Evolutionary conservation across 306 rosid species (phyloP).

Genomic region (Vigna unguiculata): DNA sequence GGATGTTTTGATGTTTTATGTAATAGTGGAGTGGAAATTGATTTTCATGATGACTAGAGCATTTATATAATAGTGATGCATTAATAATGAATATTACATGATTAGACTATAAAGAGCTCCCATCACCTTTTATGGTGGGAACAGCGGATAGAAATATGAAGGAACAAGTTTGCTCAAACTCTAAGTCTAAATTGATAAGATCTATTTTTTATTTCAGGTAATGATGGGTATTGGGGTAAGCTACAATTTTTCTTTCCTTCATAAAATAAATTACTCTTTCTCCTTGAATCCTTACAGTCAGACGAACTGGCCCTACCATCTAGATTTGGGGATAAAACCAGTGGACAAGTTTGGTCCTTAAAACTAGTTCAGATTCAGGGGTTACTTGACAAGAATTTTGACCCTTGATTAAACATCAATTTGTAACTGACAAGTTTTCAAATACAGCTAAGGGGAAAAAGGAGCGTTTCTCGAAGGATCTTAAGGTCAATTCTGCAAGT

Average conservation of each 20-base stretch:
- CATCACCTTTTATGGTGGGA: too few species aligned
- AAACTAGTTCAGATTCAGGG: not conserved
- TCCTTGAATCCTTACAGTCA: not conserved
- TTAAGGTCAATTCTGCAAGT: not conserved
- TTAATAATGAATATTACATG: too few species aligned
- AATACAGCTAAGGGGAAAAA: not conserved
- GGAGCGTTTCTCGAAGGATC: not conserved
- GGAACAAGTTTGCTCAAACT: too few species aligned
- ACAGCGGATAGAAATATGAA: too few species aligned
- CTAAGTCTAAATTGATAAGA: too few species aligned
- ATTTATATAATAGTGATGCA: not conserved
- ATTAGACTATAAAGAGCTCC: too few species aligned
- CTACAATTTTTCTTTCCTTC: not conserved
- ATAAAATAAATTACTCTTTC: not conserved
- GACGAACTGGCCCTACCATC: not conserved
- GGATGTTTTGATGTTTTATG: constrained; percentile 16
- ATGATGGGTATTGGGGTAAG: not conserved
- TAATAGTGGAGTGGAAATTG: constrained; percentile 19
- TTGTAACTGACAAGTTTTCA: not conserved
- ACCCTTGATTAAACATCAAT: constrained; percentile 10
- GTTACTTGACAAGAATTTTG: not conserved
- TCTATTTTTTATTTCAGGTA: too few species aligned
- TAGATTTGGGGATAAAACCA: constrained; percentile 9
- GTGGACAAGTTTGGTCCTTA: not conserved
- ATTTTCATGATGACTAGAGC: not conserved